Evolutionary conservation across 495 filamentous ascomycete genomes (phyloP), one percentile per base, ranked within the genome.

Genomic region (Chaetomium cochliodes): DNA sequence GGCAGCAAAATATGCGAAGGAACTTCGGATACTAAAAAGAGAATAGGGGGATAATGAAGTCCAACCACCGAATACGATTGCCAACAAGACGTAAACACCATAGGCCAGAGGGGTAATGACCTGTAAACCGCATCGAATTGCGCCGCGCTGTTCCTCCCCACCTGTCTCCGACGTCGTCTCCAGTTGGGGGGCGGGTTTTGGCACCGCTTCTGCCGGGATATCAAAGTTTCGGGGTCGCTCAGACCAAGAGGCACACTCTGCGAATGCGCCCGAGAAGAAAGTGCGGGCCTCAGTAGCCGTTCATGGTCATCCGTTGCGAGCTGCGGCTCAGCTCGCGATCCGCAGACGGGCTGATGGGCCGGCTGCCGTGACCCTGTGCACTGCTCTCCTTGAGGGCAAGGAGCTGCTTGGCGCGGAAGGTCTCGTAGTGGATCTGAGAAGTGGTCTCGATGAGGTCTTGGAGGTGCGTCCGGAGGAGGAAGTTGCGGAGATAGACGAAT

Each of bases 361-460:
- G 84, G 82, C 91, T 94, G 68, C 90, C 88, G 77, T 90, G 88
- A 68, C 89, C 87, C 62, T 90, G 90, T 64, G 91, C 91, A 75
- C 92, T 96, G 82, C 89, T 94, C 83, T 99, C 94, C 86, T 97
- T 98, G 70, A 99, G 85, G 56, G 94, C 94, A 69, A 99, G 79
- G 71, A 99, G 83, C 79, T 99, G 96, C 86, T 98, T 99, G 68
- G 94, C 93, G 79, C 94, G 93, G 92, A 98, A 99, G 57, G 91
- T 96, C 84, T 99, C 94, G 82, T 99, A 99, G 83, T 99, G 94
- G 79, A 98, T 99, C 82, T 98, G 94, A 69, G 93, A 96, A n/a
- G 94, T 99, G 15, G 94, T 99, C 78, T 96, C 94, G 77, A 99
- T 97, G 62, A 99, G 86, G 71, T 99, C 94, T 82, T 99, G 90